Base-by-base conservation (phyloP, 2,329 filamentous ascomycete genomes). In the Claviceps africana region DNA sequence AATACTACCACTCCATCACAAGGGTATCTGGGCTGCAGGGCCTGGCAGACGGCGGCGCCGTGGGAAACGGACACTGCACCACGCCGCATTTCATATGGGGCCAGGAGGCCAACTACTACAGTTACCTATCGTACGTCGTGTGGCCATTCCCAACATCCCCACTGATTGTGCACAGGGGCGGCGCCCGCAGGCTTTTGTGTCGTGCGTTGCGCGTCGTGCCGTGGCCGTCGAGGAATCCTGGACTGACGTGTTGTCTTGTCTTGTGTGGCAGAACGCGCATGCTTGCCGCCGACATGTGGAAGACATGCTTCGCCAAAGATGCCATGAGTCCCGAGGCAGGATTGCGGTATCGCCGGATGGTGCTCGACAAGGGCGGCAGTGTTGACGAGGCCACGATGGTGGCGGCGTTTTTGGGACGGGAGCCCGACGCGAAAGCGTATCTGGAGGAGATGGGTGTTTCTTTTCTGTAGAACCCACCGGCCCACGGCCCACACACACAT, bases 281-380 rank as follows among this genome's bases (percentile, higher is more conserved):
- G 8, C 46, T 52, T 11, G 35, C 50, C 5, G 50, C 45, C 7
- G 50, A 51, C 49, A 50, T 51, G 28, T 50, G 49, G 46, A 51
- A 45, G 22, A 49, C 22, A n/a, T 35, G 39, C 30, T 48, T 51
- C 46, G 40, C 40, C 40, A 22, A 37, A 10, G 7, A 48, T 19
- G 17, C 25, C 9, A 51, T 48, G 50, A 44, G 33, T 33, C 50
- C 33, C 1, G 35, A 9, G 28, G 44, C 44, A 21, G 50, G 50
- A 7, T 28, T 47, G 25, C 25, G 37, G 9, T 45, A 44, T 48
- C 37, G 39, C 37, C 35, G n/a, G 35, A n/a, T 37, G 35, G 42
- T 28, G 21, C 21, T 44, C 35, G 35, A 37, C 35, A 37, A 37
- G 17, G 35, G 35, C 35, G 35, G 35, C 9, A 37, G 35, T 37